These are phyloP conservation scores for Populus trichocarpa DNA, from an alignment of 441 rosid genomes.

Conservation along the genomic window DNA sequence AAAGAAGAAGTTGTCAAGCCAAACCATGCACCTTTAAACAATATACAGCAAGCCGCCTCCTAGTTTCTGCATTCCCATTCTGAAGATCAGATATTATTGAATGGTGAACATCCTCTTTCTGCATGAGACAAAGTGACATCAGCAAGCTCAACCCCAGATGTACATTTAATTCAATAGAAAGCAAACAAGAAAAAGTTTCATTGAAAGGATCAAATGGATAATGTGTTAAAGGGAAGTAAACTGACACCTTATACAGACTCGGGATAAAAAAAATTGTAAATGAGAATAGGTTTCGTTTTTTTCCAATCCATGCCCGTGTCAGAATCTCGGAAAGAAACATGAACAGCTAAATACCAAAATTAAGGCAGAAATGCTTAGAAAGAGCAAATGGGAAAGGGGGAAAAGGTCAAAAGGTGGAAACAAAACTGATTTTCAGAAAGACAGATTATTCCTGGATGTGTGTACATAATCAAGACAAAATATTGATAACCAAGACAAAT, in stretches of 20 bases:
- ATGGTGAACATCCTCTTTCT: conserved; percentile 99
- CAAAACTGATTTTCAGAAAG: background rate
- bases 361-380: background rate
- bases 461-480: background rate
- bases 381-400: background rate
- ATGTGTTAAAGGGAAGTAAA: background rate
- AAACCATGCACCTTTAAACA: conserved; percentile 75
- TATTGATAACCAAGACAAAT: background rate
- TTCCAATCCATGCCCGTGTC: background rate
- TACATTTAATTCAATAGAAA: background rate
- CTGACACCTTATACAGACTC: background rate
- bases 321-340: background rate
- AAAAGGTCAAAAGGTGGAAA: background rate
- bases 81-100: conserved; percentile 98
- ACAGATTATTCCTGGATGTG: background rate
- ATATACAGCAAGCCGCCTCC: conserved; percentile 98
- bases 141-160: conserved; percentile 15
- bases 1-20: conserved; percentile 7
- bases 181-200: background rate
- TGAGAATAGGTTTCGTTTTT: background rate
- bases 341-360: background rate
- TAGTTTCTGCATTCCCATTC: conserved; percentile 96
- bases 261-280: background rate
- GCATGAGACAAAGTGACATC: conserved; percentile 19
- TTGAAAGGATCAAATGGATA: background rate